Conservation (phyloP, 148 eudicot species). For the Rhododendron ferrugineum region DNA sequence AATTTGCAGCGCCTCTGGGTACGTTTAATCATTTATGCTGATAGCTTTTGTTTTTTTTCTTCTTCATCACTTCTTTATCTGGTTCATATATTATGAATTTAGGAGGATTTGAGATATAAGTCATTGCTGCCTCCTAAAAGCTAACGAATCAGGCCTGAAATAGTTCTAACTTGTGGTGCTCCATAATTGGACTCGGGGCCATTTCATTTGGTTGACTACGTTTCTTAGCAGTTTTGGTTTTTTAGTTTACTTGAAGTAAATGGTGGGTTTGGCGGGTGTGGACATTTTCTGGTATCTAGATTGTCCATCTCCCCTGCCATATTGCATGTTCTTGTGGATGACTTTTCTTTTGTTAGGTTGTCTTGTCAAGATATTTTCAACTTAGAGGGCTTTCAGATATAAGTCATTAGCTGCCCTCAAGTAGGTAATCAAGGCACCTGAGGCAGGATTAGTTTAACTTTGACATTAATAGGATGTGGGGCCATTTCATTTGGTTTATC, state of each 20-base stretch:
- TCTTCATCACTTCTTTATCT: background rate
- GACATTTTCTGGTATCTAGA: background rate
- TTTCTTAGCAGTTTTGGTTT: too few species aligned
- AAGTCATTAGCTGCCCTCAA: background rate
- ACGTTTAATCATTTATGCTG: slow-evolving; percentile 18
- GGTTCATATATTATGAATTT: background rate
- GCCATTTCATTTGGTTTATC: background rate
- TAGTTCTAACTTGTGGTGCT: background rate
- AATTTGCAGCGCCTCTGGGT: slow-evolving; percentile 85
- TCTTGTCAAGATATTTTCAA: background rate
- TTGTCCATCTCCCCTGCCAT: background rate
- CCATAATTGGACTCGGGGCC: background rate
- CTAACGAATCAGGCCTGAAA: background rate
- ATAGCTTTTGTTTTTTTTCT: background rate
- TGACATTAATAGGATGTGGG: background rate
- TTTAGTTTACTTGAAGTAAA: too few species aligned
- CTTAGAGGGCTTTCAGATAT: background rate
- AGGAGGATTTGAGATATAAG: background rate
- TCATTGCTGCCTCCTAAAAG: background rate
- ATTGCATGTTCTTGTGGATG: background rate
- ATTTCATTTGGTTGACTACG: background rate
- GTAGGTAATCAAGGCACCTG: background rate
- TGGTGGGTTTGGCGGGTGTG: too few species aligned
- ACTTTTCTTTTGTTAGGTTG: background rate
- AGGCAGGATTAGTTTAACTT: background rate